Evolutionary conservation across 495 filamentous ascomycete species (phyloP).

Genomic region (Margaritispora aquatica): DNA sequence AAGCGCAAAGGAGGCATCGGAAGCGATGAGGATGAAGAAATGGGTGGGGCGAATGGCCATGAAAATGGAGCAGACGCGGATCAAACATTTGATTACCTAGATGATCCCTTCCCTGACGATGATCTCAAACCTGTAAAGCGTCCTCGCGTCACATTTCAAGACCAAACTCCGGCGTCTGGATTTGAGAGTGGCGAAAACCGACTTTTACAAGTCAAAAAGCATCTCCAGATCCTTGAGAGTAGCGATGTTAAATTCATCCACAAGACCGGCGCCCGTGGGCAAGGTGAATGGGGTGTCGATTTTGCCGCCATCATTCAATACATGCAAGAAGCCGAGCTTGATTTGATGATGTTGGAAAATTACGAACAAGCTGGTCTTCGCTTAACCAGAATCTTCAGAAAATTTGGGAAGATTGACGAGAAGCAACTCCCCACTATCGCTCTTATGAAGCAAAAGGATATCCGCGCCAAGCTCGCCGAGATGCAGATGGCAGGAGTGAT

Average conservation of each 20-base stretch:
- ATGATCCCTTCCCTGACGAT: conserved; percentile 20
- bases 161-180: conserved; percentile 20
- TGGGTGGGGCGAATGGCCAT: conserved; percentile 12
- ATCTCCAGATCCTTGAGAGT: conserved; percentile 69
- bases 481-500: conserved; percentile 81
- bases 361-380: conserved; percentile 73
- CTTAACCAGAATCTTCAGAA: conserved; percentile 71
- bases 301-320: conserved; percentile 62
- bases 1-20: conserved; percentile 22
- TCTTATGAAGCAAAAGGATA: conserved; percentile 70
- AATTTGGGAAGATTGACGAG: conserved; percentile 87
- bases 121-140: conserved; percentile 15
- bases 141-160: conserved; percentile 22
- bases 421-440: conserved; percentile 69
- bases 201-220: conserved; percentile 58
- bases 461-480: conserved; percentile 70
- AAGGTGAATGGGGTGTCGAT: conserved; percentile 73
- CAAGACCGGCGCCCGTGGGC: conserved; percentile 46
- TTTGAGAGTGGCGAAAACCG: conserved; percentile 30
- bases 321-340: conserved; percentile 68
- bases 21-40: conserved; percentile 18
- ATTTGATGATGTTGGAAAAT: conserved; percentile 65
- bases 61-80: conserved; percentile 13
- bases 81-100: conserved; percentile 30
- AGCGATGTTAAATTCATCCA: conserved; percentile 64